phyloP scores from a whole-genome alignment of 148 eudicot genomes.

The Silene conica region DNA sequence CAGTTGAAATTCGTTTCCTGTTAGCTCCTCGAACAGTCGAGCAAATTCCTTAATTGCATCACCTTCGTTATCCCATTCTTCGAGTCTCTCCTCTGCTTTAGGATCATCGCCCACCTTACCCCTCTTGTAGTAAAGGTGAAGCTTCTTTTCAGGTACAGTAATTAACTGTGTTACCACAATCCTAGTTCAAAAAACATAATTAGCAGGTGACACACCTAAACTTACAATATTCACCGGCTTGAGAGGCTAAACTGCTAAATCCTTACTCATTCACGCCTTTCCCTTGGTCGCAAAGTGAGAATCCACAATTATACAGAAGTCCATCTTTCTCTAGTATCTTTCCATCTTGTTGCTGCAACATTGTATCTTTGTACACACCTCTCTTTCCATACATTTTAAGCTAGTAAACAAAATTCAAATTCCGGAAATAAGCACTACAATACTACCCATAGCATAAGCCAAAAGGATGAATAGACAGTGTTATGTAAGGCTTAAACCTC shows the following conservation, averaged over 20 bases:
- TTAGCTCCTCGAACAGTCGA: constrained; percentile 59
- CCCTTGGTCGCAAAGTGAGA: constrained; percentile 52
- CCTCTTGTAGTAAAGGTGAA: constrained; percentile 66
- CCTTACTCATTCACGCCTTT: constrained; percentile 53
- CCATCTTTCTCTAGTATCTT: constrained; percentile 74
- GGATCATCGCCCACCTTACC: constrained; percentile 62
- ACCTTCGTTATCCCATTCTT: constrained; percentile 51
- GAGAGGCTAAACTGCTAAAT: neutral
- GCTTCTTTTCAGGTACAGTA: constrained; percentile 47
- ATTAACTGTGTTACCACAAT: constrained; percentile 63
- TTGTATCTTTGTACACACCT: constrained; percentile 78
- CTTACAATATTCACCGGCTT: neutral
- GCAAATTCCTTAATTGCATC: constrained; percentile 60
- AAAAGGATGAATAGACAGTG: too few relatives aligned
- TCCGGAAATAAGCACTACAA: neutral
- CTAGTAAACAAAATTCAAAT: constrained; percentile 27
- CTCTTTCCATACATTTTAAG: constrained; percentile 77
- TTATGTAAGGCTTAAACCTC: constrained; percentile 34
- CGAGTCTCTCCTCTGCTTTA: constrained; percentile 58
- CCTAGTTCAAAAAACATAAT: constrained; percentile 25
- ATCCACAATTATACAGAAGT: constrained; percentile 64
- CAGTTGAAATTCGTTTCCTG: constrained; percentile 68
- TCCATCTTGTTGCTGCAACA: constrained; percentile 68
- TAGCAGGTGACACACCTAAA: neutral
- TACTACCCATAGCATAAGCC: too few relatives aligned